These are phyloP conservation scores for Chalara sp. DNA, from an alignment of 2,329 filamentous ascomycete genomes.

Conservation along the genomic window DNA sequence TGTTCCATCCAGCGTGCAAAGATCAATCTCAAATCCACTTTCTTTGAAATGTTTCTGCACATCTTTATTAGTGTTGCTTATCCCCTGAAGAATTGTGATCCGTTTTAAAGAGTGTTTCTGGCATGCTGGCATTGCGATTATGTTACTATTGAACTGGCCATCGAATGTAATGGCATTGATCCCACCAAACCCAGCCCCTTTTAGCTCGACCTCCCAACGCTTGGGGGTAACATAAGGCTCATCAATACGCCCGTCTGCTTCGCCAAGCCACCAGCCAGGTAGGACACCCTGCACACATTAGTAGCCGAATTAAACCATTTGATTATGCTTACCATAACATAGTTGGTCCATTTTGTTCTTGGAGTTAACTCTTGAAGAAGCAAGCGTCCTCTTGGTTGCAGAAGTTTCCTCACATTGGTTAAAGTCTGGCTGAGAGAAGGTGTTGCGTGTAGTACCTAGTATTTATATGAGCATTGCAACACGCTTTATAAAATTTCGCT, in stretches of 20 bases:
- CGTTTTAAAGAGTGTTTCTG: neutral
- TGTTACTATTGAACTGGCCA: conserved; percentile 15
- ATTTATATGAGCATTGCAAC: too few species aligned
- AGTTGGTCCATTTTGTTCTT: neutral
- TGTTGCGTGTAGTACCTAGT: conserved; percentile 16
- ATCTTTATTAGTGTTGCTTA: neutral
- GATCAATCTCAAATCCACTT: neutral
- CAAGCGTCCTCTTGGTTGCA: conserved; percentile 10
- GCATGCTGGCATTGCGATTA: conserved; percentile 11
- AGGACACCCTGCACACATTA: conserved; percentile 3
- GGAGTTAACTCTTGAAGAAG: conserved; percentile 10
- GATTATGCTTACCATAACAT: neutral
- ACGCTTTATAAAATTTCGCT: too few species aligned
- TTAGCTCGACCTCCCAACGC: conserved; percentile 23
- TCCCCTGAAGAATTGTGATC: neutral
- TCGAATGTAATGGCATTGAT: conserved; percentile 21
- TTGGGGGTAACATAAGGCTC: conserved; percentile 20
- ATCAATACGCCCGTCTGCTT: conserved; percentile 16
- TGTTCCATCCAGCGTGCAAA: neutral
- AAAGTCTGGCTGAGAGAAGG: conserved; percentile 11
- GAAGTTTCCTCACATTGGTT: conserved; percentile 10
- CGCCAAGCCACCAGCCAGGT: conserved; percentile 13
- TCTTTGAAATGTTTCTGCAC: neutral
- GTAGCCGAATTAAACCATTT: neutral
- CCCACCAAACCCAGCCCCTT: conserved; percentile 26